Evolutionary conservation across 2,329 filamentous ascomycete genomes (phyloP), one percentile per base, ranked within the genome.

Genomic region (Cladophialophora psammophila): DNA sequence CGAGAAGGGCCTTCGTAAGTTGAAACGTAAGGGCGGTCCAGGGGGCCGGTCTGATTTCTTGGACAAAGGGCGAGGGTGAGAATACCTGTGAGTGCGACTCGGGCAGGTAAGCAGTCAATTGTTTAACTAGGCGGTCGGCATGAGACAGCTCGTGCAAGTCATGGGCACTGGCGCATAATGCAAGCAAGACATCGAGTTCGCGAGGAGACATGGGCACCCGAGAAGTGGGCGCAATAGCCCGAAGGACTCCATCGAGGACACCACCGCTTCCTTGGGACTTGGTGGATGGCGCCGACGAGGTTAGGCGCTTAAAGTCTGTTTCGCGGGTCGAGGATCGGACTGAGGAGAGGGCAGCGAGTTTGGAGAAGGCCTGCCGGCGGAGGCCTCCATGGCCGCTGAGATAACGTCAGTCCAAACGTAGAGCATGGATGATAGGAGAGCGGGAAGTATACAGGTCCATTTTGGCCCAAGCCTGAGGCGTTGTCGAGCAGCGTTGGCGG

Each of bases 171-270:
- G 94, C 94, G 83, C 94, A 98, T 32, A 99, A 85, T 52, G 95
- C 93, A 32, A 98, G 82, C 32, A 99, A 85, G 61, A 96, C 91
- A 78, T 99, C 94, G 72, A 97, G 90, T 83, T 99, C 96, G 74
- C 92, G 90, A 62, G 94, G 88, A 61, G 90, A 92, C 79, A 82
- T 81, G 38, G 78, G 78, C 55, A 77, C 68, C 60, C 76, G 75
- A n/a, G 79, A 78, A 8, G 74, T 74, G 2, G 79, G 76, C n/a
- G 75, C 75, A 52, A 78, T 78, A 13, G 73, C 76, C 56, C 75
- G 76, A 42, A 79, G 69, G 26, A 78, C 74, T 13, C 76, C 79
- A 74, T 81, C 77, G 10, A 79, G 68, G 52, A 75, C 70, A 31
- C 74, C 75, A 72, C 76, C 76, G 1, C 71, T 45, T 10, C 72